phyloP scores from a whole-genome alignment of 2,329 filamentous ascomycete species.

The Sporothrix brasiliensis region DNA sequence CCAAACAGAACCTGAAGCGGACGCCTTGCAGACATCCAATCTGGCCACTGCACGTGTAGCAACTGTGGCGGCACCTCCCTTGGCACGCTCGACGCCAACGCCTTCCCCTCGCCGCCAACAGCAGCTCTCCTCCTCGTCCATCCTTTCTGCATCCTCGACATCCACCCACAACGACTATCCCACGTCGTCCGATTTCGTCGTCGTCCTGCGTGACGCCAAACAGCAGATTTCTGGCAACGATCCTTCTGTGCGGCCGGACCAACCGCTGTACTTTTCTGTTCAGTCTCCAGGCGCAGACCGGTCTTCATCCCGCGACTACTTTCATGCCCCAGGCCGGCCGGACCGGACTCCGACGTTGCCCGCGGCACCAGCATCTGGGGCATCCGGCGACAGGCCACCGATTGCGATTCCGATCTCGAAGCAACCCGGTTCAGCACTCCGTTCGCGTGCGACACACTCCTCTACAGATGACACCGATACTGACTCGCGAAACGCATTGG shows the following conservation, averaged over 20 bases:
- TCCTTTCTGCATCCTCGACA: conserved; percentile 26
- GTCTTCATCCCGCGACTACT: conserved; percentile 14
- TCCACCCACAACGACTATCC: conserved; percentile 29
- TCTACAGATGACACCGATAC: conserved; percentile 24
- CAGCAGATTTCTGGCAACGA: conserved; percentile 13
- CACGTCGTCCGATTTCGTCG: conserved; percentile 32
- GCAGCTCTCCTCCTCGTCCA: conserved; percentile 13
- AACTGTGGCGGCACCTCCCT: not conserved
- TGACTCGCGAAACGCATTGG: not conserved
- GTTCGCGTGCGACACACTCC: conserved; percentile 13
- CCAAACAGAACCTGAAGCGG: not conserved
- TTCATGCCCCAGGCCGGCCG: conserved; percentile 14
- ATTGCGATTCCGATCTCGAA: conserved; percentile 27
- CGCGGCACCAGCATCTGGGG: not conserved
- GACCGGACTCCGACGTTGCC: conserved; percentile 3
- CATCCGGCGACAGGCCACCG: conserved; percentile 8
- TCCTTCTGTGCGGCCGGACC: conserved; percentile 20
- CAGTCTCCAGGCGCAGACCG: conserved; percentile 28
- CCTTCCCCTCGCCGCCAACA: conserved; percentile 19
- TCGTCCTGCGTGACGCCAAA: conserved; percentile 31
- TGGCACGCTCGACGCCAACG: not conserved
- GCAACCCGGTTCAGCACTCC: not conserved
- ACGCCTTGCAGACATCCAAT: not conserved
- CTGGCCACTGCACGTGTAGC: not conserved
- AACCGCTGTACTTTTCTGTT: conserved; percentile 32